Evolutionary conservation across 805 yeast genomes (phyloP), one percentile per base, ranked within the genome.

Genomic region (Metschnikowia cubensis): DNA sequence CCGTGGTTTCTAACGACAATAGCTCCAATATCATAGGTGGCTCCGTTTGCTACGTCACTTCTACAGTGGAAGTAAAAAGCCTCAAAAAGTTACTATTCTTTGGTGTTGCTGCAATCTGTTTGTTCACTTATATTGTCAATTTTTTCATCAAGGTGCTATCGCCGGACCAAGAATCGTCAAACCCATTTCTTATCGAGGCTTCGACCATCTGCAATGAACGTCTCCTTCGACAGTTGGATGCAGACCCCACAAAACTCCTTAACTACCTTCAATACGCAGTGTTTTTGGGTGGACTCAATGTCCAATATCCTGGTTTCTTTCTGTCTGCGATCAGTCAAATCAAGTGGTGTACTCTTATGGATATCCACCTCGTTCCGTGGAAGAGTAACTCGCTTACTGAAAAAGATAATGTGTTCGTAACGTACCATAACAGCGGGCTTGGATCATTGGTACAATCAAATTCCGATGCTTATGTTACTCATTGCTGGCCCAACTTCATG

Each of bases 261-360:
- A 63, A 71, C 17, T 83, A 82, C 62, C 59, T 82, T 33, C 89
- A 85, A 59, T 84, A 77, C 66, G 77, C 82, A 1, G 73, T 81
- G 39, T 80, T 83, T 59, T 70, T 79, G 56, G 79, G 78, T 5
- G 84, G 80, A 3, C 66, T 85, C 29, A 74, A 75, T 54, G 60
- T 84, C 17, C 66, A 70, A 22, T 84, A 79, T 56, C 89, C 90
- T 0, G 87, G 85, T 0, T 82, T 79, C 58, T 80, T 75, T 51
- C 85, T 77, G 52, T 85, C 85, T 0, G 61, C 80, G 13, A 62
- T 82, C 42, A 69, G 81, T 2, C 65, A 73, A 14, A 58, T 80
- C 17, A 64, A 79, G 15, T 83, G 89, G 89, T 67, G 77, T 38
- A 78, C 82, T 1, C 64, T 84, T n/a, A 62, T 82, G 50, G 75